phyloP scores from a whole-genome alignment of 2,329 filamentous ascomycete genomes.

The Tolypocladium inflatum region DNA sequence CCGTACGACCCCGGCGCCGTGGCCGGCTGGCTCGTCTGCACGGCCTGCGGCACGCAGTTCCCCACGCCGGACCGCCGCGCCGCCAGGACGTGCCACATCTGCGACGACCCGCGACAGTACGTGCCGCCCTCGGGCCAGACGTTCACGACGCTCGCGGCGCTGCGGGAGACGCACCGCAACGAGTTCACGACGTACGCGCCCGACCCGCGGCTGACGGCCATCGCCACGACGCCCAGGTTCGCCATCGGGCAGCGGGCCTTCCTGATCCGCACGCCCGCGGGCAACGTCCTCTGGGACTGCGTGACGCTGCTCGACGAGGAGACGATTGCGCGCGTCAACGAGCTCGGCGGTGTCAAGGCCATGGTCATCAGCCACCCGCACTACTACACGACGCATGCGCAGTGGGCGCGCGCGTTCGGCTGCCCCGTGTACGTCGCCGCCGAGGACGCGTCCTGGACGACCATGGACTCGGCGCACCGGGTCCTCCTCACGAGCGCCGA shows the following conservation, averaged over 20 bases:
- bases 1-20: constrained; percentile 3
- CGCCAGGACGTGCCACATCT: constrained; percentile 55
- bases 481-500: constrained; percentile 36
- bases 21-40: constrained; percentile 44
- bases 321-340: constrained; percentile 48
- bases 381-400: constrained; percentile 68
- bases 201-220: constrained; percentile 35
- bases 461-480: constrained; percentile 30
- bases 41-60: constrained; percentile 61
- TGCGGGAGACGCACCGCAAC: constrained; percentile 40
- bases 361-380: constrained; percentile 76
- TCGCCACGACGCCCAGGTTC: constrained; percentile 46
- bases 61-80: constrained; percentile 29
- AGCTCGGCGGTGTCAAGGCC: constrained; percentile 55
- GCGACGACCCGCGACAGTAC: constrained; percentile 65
- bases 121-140: constrained; percentile 47
- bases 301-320: constrained; percentile 58
- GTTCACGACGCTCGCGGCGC: constrained; percentile 50
- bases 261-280: constrained; percentile 52
- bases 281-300: constrained; percentile 76
- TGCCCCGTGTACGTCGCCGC: constrained; percentile 61
- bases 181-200: constrained; percentile 36
- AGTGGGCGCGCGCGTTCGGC: constrained; percentile 60
- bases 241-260: constrained; percentile 70
- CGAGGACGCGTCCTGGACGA: constrained; percentile 59